phyloP scores from a whole-genome alignment of 768 basidiomycete species.

The Mycena rosella region DNA sequence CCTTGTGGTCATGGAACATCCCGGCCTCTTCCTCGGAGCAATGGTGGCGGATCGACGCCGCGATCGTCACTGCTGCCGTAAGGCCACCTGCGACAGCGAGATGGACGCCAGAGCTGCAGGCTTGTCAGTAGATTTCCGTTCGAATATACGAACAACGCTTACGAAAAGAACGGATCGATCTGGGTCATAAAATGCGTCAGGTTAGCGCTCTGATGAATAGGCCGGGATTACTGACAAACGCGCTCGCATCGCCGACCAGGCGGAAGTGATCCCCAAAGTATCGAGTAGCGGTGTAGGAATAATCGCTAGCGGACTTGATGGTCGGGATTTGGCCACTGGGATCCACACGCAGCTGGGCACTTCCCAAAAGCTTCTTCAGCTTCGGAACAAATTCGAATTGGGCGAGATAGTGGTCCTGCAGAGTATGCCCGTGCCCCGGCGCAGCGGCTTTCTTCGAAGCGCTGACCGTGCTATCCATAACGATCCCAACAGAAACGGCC shows the following conservation, averaged over 20 bases:
- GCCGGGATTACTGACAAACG: not conserved
- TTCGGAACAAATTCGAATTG: slow-evolving; percentile 6
- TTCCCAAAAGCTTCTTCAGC: not conserved
- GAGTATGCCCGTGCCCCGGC: not conserved
- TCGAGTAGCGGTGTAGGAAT: slow-evolving; percentile 48
- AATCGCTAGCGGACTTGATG: slow-evolving; percentile 47
- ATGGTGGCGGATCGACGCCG: slow-evolving; percentile 50
- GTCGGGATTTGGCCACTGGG: no score
- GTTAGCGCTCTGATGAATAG: not conserved
- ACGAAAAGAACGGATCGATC: slow-evolving; percentile 27
- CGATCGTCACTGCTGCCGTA: slow-evolving; percentile 49
- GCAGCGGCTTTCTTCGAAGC: slow-evolving; percentile 31
- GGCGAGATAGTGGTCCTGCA: slow-evolving; percentile 10
- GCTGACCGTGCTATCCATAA: slow-evolving; percentile 46
- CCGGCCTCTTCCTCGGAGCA: slow-evolving; percentile 46
- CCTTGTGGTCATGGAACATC: slow-evolving; percentile 48
- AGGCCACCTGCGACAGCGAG: slow-evolving; percentile 44
- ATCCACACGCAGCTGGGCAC: no score
- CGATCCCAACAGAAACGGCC: slow-evolving; percentile 51
- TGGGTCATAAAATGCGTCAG: not conserved
- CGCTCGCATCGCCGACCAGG: slow-evolving; percentile 53
- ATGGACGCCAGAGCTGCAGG: slow-evolving; percentile 4
- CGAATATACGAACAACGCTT: no score
- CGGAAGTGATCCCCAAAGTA: slow-evolving; percentile 50
- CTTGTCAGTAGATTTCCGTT: no score